These are phyloP conservation scores for Pseudomicrostroma phylloplanum DNA, from an alignment of 1,284 basidiomycete species.

Conservation along the genomic window DNA sequence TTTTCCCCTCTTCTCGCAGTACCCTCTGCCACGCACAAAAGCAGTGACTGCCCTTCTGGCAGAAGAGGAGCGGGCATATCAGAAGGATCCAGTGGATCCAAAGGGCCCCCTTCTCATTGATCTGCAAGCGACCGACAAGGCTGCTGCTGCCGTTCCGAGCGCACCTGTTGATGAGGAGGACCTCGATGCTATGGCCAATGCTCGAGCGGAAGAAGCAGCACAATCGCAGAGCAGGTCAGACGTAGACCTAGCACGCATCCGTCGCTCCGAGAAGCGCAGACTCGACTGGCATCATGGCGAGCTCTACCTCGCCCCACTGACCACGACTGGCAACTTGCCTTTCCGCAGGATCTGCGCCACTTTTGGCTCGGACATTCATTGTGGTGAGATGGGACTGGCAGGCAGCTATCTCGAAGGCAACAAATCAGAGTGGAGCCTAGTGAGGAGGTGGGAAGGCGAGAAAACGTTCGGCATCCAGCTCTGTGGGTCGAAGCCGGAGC, in stretches of 20 bases:
- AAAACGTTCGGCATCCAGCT: conserved; percentile 81
- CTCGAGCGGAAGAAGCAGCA: conserved; percentile 17
- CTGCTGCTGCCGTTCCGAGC: neutral
- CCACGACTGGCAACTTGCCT: conserved; percentile 91
- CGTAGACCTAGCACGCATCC: conserved; percentile 57
- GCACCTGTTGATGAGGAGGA: conserved; percentile 18
- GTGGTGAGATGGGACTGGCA: conserved; percentile 69
- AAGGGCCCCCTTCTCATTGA: neutral
- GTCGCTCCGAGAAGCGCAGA: conserved; percentile 76
- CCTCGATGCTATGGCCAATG: conserved; percentile 20
- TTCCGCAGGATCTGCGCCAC: conserved; percentile 82
- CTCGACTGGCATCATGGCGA: conserved; percentile 74
- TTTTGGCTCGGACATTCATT: conserved; percentile 88
- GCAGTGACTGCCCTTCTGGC: conserved; percentile 29
- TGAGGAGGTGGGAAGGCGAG: conserved; percentile 68
- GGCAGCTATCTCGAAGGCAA: conserved; percentile 41
- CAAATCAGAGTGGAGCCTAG: conserved; percentile 44
- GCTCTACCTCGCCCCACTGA: conserved; percentile 87
- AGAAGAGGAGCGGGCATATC: conserved; percentile 17
- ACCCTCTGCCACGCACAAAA: conserved; percentile 21
- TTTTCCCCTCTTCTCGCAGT: neutral
- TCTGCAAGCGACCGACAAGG: neutral
- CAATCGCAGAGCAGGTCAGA: conserved; percentile 10
- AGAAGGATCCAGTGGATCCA: neutral
- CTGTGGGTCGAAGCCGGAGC: conserved; percentile 55